Base-by-base conservation (phyloP, 768 basidiomycete genomes). In the Auricularia heimuer region DNA sequence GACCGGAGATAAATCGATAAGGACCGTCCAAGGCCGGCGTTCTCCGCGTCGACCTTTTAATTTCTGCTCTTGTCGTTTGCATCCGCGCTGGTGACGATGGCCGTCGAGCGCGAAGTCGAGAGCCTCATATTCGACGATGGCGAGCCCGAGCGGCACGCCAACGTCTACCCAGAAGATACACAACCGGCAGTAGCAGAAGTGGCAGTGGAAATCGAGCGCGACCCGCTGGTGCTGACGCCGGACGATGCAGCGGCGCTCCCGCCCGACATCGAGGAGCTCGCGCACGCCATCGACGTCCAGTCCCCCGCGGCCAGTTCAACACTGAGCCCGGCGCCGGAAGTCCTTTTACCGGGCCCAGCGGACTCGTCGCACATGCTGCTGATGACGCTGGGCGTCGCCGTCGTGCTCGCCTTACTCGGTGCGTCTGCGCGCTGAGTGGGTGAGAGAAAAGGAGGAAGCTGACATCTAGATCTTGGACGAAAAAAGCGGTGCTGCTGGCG, bases 401-500 rank as follows among this genome's bases (percentile, higher is more conserved):
- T 21, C 29, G 24, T 60, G 56, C 24, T 60, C 56, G 56, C 56
- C 16, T 29, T 60, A 1, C 21, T 60, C 21, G 56, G 24, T 35
- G 29, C 56, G 56, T 29, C 29, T 29, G 1, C 12, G 11, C 12
- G 29, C 3, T 60, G 7, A 34, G 29, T 3, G 2, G 29, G 1
- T 2, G 29, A 29, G 29, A 29, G 29, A 29, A 29, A 29, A 29
- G 29, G 29, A 29, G 29, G 29, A 29, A 29, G 29, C 29, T 29
- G 29, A 29, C 29, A 16, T 51, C 12, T 24, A 29, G 8, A 33
- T 18, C 24, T 24, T 24, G 6, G 24, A n/a, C 14, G 8, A n/a
- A 29, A 10, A 4, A 12, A 60, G 56, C 56, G 37, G 64, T 82
- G 12, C 70, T 83, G 42, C 74, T 82, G 24, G 77, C 72, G 56